Conservation (phyloP, 2,329 filamentous ascomycete genomes). For the Botrytis byssoidea region DNA sequence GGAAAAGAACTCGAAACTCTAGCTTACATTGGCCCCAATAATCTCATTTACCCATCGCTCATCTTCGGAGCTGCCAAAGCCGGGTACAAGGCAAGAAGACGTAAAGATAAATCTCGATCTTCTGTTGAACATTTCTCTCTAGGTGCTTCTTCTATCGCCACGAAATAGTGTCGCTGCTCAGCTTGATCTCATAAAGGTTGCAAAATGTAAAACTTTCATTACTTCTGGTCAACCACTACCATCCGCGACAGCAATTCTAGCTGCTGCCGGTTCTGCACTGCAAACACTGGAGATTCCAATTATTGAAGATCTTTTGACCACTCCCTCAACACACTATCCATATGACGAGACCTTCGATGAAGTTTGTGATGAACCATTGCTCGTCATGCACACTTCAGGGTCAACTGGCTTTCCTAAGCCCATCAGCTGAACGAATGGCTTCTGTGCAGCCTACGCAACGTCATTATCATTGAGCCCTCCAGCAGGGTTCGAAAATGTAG, state of each 20-base stretch:
- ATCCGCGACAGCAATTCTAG: background rate
- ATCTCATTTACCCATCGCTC: background rate
- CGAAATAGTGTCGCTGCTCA: constrained; percentile 15
- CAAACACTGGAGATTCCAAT: background rate
- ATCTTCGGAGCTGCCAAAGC: constrained; percentile 8
- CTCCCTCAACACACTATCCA: background rate
- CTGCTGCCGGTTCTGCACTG: background rate
- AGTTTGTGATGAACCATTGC: constrained; percentile 15
- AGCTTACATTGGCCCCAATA: background rate
- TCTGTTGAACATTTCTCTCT: background rate
- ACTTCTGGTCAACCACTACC: background rate
- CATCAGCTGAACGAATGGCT: background rate
- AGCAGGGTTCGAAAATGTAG: background rate
- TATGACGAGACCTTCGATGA: constrained; percentile 33
- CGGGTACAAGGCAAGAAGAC: background rate
- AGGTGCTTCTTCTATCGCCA: constrained; percentile 10
- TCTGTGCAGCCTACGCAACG: background rate
- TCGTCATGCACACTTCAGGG: constrained; percentile 23
- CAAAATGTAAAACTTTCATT: constrained; percentile 6
- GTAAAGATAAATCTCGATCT: background rate
- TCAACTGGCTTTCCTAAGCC: constrained; percentile 24
- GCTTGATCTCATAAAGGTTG: background rate
- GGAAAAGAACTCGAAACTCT: background rate
- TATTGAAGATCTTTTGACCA: background rate
- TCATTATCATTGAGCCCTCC: background rate